Percentiles rank a stretch among this genome's conserved stretches.
Evolutionary conservation across 2,329 filamentous ascomycete species (phyloP).

Genomic region (Aspergillus terreus): DNA sequence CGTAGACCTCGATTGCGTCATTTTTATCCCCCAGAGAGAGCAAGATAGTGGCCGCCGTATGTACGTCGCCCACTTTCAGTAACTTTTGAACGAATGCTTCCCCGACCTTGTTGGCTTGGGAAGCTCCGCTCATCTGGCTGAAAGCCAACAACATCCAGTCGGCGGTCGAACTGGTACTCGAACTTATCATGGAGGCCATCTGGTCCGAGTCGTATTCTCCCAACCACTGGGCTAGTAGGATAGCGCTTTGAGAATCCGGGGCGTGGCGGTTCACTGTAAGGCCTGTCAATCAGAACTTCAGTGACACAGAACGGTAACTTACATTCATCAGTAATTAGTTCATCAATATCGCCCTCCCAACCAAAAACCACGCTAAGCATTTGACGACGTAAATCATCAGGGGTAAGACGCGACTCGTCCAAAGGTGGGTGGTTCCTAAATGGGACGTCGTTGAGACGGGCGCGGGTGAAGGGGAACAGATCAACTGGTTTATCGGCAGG

Average conservation of each 20-base stretch:
- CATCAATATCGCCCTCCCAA: constrained; percentile 81
- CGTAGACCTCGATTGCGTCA: constrained; percentile 93
- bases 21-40: constrained; percentile 88
- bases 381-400: constrained; percentile 77
- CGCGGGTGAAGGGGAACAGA: constrained; percentile 80
- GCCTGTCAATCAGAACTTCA: constrained; percentile 12
- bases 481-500: constrained; percentile 72
- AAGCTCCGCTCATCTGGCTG: constrained; percentile 74
- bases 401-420: constrained; percentile 59
- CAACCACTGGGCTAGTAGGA: constrained; percentile 88
- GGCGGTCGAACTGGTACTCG: constrained; percentile 83
- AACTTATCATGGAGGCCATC: constrained; percentile 69
- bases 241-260: constrained; percentile 68
- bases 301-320: constrained; percentile 23
- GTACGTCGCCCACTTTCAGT: constrained; percentile 82
- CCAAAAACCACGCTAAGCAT: constrained; percentile 95
- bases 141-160: constrained; percentile 97
- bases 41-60: constrained; percentile 88
- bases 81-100: constrained; percentile 87
- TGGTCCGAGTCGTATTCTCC: constrained; percentile 79
- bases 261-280: constrained; percentile 63
- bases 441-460: constrained; percentile 75
- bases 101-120: constrained; percentile 83
- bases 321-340: constrained; percentile 78
- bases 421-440: constrained; percentile 66